Conservation (phyloP, 2,329 filamentous ascomycete species). For the Talaromyces sp. region DNA sequence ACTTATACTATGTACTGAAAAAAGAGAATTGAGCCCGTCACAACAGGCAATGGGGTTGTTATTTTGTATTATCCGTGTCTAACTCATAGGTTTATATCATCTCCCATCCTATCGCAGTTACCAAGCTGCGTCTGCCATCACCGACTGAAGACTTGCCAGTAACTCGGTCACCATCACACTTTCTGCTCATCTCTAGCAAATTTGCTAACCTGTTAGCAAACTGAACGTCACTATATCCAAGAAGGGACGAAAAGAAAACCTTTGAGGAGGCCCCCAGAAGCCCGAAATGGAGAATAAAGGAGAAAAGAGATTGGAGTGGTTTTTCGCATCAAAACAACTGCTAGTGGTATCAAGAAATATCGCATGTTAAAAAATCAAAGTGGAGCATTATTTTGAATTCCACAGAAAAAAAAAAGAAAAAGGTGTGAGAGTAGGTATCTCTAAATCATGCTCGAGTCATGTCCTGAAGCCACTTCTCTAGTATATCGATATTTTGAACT, state of each 20-base stretch:
- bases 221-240: not conserved
- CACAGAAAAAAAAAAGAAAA: not conserved
- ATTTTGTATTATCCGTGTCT: not conserved
- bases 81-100: not conserved
- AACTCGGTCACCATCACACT: not conserved
- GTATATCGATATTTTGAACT: conserved; percentile 7
- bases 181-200: not conserved
- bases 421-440: not conserved
- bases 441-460: conserved; percentile 14
- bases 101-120: not conserved
- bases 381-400: not conserved
- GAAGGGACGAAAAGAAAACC: not conserved
- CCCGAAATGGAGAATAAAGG: not conserved
- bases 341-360: not conserved
- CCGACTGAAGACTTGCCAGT: not conserved
- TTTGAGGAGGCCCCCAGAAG: not conserved
- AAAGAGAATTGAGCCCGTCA: not conserved
- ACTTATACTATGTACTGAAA: no score
- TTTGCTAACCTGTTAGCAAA: conserved; percentile 27
- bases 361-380: not conserved
- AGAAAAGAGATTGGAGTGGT: not conserved
- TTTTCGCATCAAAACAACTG: not conserved
- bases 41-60: not conserved
- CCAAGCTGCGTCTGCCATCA: not conserved
- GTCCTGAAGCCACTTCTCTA: conserved; percentile 7